A percentile compares a stretch with the other conserved stretches of the same genome.
phyloP scores from a whole-genome alignment of 2,329 filamentous ascomycete genomes.

The Exophiala aquamarina region DNA sequence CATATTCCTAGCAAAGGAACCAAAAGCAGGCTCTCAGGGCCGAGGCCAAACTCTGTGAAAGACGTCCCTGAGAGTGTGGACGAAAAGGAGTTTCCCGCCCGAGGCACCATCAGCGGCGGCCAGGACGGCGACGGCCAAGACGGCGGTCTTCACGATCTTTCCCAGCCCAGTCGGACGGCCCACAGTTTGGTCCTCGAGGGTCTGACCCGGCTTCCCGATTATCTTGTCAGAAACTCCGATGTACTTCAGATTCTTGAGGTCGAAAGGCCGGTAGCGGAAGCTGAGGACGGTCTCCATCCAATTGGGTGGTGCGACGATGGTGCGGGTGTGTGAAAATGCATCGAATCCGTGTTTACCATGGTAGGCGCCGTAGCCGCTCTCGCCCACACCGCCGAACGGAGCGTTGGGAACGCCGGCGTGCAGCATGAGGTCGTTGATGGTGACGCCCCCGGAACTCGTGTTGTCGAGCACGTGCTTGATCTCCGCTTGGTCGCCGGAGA shows the following conservation, averaged over 20 bases:
- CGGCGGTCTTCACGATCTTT: neutral
- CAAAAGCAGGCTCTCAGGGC: neutral
- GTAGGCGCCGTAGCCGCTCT: conserved; percentile 50
- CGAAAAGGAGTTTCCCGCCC: conserved; percentile 6
- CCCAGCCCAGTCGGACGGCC: neutral
- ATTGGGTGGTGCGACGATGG: conserved; percentile 23
- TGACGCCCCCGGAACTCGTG: conserved; percentile 51
- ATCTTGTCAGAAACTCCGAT: conserved; percentile 4
- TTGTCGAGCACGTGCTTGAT: conserved; percentile 36
- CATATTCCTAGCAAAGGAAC: too few relatives aligned
- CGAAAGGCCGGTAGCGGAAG: conserved; percentile 30
- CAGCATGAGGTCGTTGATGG: conserved; percentile 50
- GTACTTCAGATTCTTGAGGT: conserved; percentile 10
- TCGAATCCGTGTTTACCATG: conserved; percentile 52
- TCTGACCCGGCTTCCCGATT: conserved; percentile 7
- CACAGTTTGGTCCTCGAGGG: conserved; percentile 5
- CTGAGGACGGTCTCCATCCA: conserved; percentile 27
- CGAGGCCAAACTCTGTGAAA: conserved; percentile 1
- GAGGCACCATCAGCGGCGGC: conserved; percentile 4
- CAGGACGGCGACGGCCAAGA: neutral
- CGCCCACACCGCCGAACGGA: conserved; percentile 53
- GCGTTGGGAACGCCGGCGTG: conserved; percentile 44
- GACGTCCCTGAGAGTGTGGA: conserved; percentile 4
- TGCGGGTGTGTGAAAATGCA: conserved; percentile 35
- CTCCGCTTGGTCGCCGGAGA: conserved; percentile 38